Conservation (phyloP, 139 green algal species). For the Volvox reticuliferus region DNA sequence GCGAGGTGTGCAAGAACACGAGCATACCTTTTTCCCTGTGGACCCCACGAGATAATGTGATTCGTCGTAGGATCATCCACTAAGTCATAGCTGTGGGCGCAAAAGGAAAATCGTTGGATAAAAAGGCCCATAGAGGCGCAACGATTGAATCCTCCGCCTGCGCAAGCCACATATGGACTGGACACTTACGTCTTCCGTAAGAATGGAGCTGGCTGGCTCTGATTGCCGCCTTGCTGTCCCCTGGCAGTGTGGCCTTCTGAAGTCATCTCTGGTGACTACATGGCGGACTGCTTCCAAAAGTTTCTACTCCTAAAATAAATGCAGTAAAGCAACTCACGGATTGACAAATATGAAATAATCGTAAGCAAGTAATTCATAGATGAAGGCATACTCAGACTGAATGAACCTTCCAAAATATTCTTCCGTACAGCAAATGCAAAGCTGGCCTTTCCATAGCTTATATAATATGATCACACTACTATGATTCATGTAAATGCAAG, state of each 20-base stretch:
- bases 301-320: background rate
- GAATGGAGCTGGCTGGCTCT: constrained; percentile 66
- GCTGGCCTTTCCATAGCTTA: too few relatives aligned
- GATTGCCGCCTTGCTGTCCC: constrained; percentile 20
- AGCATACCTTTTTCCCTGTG: constrained; percentile 84
- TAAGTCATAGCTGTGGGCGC: constrained; percentile 89
- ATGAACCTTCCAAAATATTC: too few relatives aligned
- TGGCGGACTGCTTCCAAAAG: background rate
- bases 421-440: too few relatives aligned
- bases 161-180: too few relatives aligned
- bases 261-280: constrained; percentile 3
- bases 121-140: background rate
- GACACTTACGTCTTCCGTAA: constrained; percentile 74
- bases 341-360: background rate
- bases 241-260: constrained; percentile 7
- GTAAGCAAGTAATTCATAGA: too few relatives aligned
- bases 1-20: background rate
- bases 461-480: too few relatives aligned
- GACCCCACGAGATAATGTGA: constrained; percentile 87
- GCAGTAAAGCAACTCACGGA: background rate
- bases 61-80: constrained; percentile 88
- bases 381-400: too few relatives aligned
- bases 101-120: background rate
- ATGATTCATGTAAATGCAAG: too few relatives aligned
- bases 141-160: too few relatives aligned